Base-by-base conservation (phyloP, 169 alveolate genomes). In the Cardiosporidium cionae region DNA sequence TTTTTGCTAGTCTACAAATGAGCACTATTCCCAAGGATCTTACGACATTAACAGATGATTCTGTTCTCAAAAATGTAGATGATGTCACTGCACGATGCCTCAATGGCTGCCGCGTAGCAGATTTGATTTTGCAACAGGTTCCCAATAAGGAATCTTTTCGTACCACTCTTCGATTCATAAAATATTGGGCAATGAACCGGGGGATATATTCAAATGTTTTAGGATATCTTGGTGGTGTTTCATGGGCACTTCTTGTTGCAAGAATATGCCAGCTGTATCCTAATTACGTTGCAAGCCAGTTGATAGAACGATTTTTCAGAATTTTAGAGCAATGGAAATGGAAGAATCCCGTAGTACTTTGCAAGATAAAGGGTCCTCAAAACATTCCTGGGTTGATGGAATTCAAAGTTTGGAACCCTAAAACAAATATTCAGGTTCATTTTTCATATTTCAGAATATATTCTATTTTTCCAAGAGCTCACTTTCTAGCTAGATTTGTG, bases 231-330 rank as follows among this genome's bases (percentile, higher is more conserved):
- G 99, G 99, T 5, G 99, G 99, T 3, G 96, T 96, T 32, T 94
- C 99, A 9, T 97, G 99, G 98, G 98, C 99, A n/a, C 92, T 97
- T 37, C 86, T 97, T 36, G 97, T 95, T 23, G 99, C 99, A 2
- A 89, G 98, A 70, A 90, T 96, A 25, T 97, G 99, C 76, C 96
- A 93, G 75, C 83, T 89, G 72, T 96, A 89, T 81, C 99, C 99
- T 1, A 90, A 95, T 83, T 70, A 68, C 79, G 89, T 89, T 68
- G 89, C 98, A 1, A 94, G 91, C 70, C 93, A 91, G 63, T 82
- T 96, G 31, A 87, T 95, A 29, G 84, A 93, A 73, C 89, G 96
- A 74, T 97, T 97, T 90, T 97, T 97, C 86, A 83, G 89, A 53
- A 93, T 93, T 27, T 93, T 87, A 79, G 88, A 90, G 44, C 65